Evolutionary conservation across 129 eudicot genomes (phyloP).

Genomic region (Rutidosis leptorrhynchoides): DNA sequence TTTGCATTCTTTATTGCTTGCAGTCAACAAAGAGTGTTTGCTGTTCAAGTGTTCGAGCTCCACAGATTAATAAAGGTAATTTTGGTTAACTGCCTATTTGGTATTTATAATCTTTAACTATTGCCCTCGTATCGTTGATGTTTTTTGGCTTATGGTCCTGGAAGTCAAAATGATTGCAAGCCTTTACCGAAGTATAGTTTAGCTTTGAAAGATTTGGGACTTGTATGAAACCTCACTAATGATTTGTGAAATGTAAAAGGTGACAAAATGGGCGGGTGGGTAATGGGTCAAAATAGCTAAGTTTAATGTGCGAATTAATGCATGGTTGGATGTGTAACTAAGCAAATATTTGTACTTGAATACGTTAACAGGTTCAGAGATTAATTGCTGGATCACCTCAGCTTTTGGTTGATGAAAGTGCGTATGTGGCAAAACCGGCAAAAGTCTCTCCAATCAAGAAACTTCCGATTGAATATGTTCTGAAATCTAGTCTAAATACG

Average conservation of each 20-base stretch:
- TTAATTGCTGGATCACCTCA: conserved; percentile 81
- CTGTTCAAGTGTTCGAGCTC: conserved; percentile 96
- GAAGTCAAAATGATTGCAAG: too few relatives aligned
- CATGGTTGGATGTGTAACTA: not conserved
- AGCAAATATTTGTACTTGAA: not conserved
- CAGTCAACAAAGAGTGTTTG: conserved; percentile 97
- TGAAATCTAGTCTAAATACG: conserved; percentile 40
- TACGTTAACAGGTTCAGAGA: conserved; percentile 64
- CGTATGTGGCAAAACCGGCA: conserved; percentile 44
- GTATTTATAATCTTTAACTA: too few relatives aligned
- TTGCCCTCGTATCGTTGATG: too few relatives aligned
- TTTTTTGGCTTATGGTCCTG: too few relatives aligned
- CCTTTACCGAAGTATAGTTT: too few relatives aligned
- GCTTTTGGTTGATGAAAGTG: conserved; percentile 55
- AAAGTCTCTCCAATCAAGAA: conserved; percentile 53
- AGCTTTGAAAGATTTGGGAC: too few relatives aligned
- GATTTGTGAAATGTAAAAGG: not conserved
- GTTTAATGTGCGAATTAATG: not conserved
- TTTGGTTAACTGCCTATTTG: conserved; percentile 2
- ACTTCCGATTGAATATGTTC: conserved; percentile 42
- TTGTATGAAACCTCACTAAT: too few relatives aligned
- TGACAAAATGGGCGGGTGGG: not conserved
- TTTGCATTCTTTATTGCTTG: conserved; percentile 22
- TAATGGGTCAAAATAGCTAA: not conserved
- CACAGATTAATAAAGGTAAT: conserved; percentile 86